Evolutionary conservation across 2,329 filamentous ascomycete genomes (phyloP).

Genomic region (Neonectria neomacrospora): DNA sequence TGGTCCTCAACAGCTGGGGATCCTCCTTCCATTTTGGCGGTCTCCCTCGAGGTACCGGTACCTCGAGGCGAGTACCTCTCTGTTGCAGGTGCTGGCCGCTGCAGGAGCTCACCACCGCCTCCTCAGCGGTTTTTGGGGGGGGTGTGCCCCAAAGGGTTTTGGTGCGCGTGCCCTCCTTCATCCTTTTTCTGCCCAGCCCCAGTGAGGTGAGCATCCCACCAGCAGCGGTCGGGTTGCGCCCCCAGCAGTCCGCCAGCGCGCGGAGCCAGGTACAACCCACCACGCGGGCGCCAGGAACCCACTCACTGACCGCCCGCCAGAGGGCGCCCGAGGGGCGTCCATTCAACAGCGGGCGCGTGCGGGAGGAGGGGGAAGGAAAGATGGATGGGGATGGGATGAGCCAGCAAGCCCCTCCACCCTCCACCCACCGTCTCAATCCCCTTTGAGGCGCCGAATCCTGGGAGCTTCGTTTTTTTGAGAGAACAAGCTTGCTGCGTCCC

Average conservation of each 20-base stretch:
- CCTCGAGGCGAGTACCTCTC: constrained; percentile 21
- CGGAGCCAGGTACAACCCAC: not conserved
- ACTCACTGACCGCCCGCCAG: not conserved
- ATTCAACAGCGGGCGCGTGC: constrained; percentile 6
- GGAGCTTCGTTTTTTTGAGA: constrained; percentile 47
- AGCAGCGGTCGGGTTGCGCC: not conserved
- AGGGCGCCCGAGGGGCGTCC: constrained; percentile 12
- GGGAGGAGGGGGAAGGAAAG: constrained; percentile 9
- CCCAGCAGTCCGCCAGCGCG: not conserved
- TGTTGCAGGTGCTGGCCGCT: not conserved
- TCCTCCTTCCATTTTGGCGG: constrained; percentile 9
- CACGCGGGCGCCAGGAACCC: not conserved
- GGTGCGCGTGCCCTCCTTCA: constrained; percentile 17
- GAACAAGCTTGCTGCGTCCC: constrained; percentile 34
- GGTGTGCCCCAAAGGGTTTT: constrained; percentile 21
- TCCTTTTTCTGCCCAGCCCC: constrained; percentile 5
- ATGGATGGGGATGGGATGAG: constrained; percentile 17
- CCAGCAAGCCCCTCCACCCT: constrained; percentile 34
- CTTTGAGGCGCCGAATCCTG: constrained; percentile 41
- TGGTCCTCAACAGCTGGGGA: constrained; percentile 44
- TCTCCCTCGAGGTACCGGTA: constrained; percentile 36
- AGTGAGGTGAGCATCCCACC: constrained; percentile 1
- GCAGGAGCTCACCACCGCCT: constrained; percentile 2
- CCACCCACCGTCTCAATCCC: constrained; percentile 42
- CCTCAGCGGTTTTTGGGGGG: constrained; percentile 39